Evolutionary conservation across 768 basidiomycete genomes (phyloP).

Genomic region (Serendipita sp.): DNA sequence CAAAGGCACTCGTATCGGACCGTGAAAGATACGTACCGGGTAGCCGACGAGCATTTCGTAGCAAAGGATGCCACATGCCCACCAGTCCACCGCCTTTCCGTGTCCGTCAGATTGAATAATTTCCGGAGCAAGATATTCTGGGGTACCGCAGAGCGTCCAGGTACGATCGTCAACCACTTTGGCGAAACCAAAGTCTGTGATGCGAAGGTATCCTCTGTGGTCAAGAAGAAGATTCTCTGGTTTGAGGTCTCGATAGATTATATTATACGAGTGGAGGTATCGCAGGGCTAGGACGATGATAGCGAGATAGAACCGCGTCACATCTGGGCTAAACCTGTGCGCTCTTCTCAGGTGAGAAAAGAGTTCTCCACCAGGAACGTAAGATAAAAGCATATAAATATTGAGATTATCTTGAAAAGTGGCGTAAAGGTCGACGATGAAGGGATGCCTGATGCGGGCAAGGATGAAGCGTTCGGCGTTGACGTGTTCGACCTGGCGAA

Average conservation of each 20-base stretch:
- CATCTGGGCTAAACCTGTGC: constrained; percentile 88
- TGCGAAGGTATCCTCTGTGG: constrained; percentile 78
- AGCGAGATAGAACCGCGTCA: constrained; percentile 94
- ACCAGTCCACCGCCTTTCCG: constrained; percentile 97
- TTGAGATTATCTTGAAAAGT: constrained; percentile 93
- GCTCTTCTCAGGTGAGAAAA: constrained; percentile 94
- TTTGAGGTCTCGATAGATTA: constrained; percentile 97
- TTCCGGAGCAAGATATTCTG: constrained; percentile 95
- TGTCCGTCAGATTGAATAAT: constrained; percentile 97
- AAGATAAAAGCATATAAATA: constrained; percentile 96
- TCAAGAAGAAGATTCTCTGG: constrained; percentile 97
- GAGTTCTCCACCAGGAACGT: constrained; percentile 91
- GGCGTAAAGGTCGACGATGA: constrained; percentile 90
- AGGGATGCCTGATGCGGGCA: constrained; percentile 81
- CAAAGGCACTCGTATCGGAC: neutral
- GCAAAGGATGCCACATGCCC: constrained; percentile 93
- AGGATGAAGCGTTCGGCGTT: constrained; percentile 93
- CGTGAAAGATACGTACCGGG: constrained; percentile 27
- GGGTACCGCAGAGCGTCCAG: constrained; percentile 92
- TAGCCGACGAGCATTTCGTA: constrained; percentile 99
- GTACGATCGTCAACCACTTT: constrained; percentile 96
- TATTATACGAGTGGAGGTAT: constrained; percentile 90
- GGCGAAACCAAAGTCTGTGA: constrained; percentile 97
- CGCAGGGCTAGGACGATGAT: constrained; percentile 90
- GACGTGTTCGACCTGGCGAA: constrained; percentile 95